Percentiles rank a stretch among this genome's conserved stretches.
Evolutionary conservation across 2,329 filamentous ascomycete species (phyloP).

Genomic region (Immersiporthe knoxdaviesiana): DNA sequence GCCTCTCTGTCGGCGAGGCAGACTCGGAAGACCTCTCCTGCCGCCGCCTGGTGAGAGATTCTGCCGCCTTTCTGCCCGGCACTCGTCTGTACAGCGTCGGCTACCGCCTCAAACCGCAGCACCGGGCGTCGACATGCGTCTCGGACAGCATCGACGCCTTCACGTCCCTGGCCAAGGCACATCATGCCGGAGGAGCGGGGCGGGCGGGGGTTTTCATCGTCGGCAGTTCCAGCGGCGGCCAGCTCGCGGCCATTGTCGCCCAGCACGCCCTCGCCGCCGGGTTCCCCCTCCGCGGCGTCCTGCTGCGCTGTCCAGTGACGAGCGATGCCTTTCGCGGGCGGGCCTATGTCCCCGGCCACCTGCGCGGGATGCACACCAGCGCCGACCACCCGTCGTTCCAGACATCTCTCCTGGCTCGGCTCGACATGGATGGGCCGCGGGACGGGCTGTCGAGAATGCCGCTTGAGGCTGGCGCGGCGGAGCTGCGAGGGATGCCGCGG

Average conservation of each 20-base stretch:
- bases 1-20: slow-evolving; percentile 50
- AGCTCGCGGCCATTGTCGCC: slow-evolving; percentile 50
- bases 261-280: slow-evolving; percentile 36
- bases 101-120: slow-evolving; percentile 49
- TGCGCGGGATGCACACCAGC: slow-evolving; percentile 46
- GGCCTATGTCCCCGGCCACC: slow-evolving; percentile 42
- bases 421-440: slow-evolving; percentile 41
- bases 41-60: slow-evolving; percentile 43
- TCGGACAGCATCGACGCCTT: slow-evolving; percentile 48
- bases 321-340: slow-evolving; percentile 45
- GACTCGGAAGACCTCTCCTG: slow-evolving; percentile 55
- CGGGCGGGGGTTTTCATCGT: slow-evolving; percentile 40
- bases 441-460: slow-evolving; percentile 48
- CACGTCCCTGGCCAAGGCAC: slow-evolving; percentile 29
- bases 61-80: slow-evolving; percentile 30
- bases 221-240: slow-evolving; percentile 53
- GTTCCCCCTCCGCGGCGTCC: slow-evolving; percentile 42
- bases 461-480: slow-evolving; percentile 41
- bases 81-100: slow-evolving; percentile 48
- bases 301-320: slow-evolving; percentile 54
- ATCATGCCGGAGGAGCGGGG: neutral
- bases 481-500: slow-evolving; percentile 42
- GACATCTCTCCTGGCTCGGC: slow-evolving; percentile 41
- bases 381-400: slow-evolving; percentile 42
- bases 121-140: slow-evolving; percentile 45